Evolutionary conservation across 345 rosid species (phyloP).

Genomic region (Arabis hirsuta): DNA sequence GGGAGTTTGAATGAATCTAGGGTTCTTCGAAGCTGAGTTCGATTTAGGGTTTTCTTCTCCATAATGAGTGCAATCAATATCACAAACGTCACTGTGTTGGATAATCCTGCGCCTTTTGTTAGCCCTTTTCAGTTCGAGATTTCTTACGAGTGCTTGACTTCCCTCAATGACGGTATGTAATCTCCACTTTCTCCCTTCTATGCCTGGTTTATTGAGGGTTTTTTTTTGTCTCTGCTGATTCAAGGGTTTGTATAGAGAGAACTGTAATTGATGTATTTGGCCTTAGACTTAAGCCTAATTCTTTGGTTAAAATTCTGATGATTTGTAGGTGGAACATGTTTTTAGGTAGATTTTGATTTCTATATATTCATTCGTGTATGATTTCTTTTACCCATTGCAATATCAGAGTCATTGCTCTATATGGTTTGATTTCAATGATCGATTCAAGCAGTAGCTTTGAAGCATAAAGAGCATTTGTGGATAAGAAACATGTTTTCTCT

Average conservation of each 20-base stretch:
- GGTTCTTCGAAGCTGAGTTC: slow-evolving; percentile 6
- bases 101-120: slow-evolving; percentile 86
- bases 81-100: slow-evolving; percentile 88
- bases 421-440: neutral
- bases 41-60: neutral
- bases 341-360: no score
- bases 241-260: neutral
- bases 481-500: neutral
- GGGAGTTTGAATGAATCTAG: slow-evolving; percentile 44
- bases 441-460: neutral
- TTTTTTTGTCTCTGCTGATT: no score
- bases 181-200: neutral
- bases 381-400: neutral
- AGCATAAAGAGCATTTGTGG: neutral
- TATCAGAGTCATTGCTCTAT: neutral
- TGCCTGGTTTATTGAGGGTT: neutral
- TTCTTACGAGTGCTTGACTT: slow-evolving; percentile 92
- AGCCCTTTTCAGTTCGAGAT: slow-evolving; percentile 97
- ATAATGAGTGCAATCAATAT: slow-evolving; percentile 89
- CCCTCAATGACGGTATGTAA: slow-evolving; percentile 87
- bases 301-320: neutral
- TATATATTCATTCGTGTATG: no score
- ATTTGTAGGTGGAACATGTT: neutral
- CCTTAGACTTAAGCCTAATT: no score
- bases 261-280: neutral